Percentiles rank a stretch among this genome's conserved stretches.
Evolutionary conservation across 129 eudicot genomes (phyloP).

Genomic region (Flaveria linearis): DNA sequence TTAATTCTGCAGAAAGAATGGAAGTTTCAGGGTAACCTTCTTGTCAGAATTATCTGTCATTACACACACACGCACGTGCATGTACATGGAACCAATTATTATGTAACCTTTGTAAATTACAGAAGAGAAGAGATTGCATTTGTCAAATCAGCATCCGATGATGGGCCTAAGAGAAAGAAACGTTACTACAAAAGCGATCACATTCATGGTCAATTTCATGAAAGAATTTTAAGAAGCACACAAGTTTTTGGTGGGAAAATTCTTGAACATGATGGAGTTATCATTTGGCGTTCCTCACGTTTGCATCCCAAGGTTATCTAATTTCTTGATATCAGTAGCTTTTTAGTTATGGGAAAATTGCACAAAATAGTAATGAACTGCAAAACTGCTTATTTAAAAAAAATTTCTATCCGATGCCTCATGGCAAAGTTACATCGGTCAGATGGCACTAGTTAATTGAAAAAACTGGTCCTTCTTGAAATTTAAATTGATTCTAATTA

Average conservation of each 20-base stretch:
- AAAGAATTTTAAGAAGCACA: slow-evolving; percentile 46
- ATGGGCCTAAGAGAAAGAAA: slow-evolving; percentile 39
- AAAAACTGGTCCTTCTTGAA: too few species aligned
- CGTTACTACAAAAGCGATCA: slow-evolving; percentile 14
- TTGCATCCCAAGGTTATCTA: slow-evolving; percentile 41
- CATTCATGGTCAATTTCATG: slow-evolving; percentile 33
- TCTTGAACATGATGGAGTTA: slow-evolving; percentile 28
- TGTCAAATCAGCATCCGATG: slow-evolving; percentile 21
- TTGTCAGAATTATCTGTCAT: slow-evolving; percentile 18
- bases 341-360: not conserved
- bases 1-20: slow-evolving; percentile 25
- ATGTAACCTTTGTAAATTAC: slow-evolving; percentile 5
- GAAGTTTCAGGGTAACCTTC: slow-evolving; percentile 39
- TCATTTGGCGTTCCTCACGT: slow-evolving; percentile 46
- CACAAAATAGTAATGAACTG: not conserved
- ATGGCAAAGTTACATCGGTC: too few species aligned
- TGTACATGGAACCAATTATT: slow-evolving; percentile 1
- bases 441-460: too few species aligned
- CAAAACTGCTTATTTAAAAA: not conserved
- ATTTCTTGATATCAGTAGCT: slow-evolving; percentile 16
- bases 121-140: slow-evolving; percentile 20
- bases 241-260: slow-evolving; percentile 30
- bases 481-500: too few species aligned
- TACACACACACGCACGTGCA: not conserved
- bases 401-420: too few species aligned